These are phyloP conservation scores for Lepidium campestre DNA, from an alignment of 441 rosid genomes.

Conservation along the genomic window DNA sequence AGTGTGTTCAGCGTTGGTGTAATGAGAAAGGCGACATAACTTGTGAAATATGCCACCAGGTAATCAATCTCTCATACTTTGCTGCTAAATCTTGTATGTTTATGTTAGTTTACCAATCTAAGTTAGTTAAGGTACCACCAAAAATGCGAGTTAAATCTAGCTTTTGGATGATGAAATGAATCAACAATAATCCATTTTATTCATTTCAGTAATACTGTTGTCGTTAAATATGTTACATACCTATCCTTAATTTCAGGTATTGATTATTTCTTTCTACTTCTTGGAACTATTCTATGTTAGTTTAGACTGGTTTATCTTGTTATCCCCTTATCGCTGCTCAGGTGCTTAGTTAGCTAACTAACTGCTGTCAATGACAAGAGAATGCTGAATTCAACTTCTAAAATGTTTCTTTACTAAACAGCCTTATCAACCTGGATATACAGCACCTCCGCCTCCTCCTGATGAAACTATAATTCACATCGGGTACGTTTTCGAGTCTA, in stretches of 20 bases:
- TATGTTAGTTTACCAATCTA: not conserved
- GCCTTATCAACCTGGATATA: slow-evolving; percentile 68
- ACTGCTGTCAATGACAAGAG: not conserved
- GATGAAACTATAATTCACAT: slow-evolving; percentile 54
- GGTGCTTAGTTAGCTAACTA: not conserved
- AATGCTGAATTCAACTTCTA: not conserved
- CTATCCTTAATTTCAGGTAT: not conserved
- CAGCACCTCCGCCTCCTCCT: slow-evolving; percentile 54
- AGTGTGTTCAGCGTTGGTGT: slow-evolving; percentile 96
- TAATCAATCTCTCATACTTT: slow-evolving; percentile 16
- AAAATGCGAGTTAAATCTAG: not conserved
- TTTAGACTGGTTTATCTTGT: not conserved
- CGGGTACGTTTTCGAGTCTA: slow-evolving; percentile 37
- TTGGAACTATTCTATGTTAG: not conserved
- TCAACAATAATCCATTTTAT: not conserved
- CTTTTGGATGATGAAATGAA: not conserved
- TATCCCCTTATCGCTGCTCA: slow-evolving; percentile 1
- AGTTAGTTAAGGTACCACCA: not conserved
- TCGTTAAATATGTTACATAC: not conserved
- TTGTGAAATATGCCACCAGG: slow-evolving; percentile 95
- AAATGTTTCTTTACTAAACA: slow-evolving; percentile 5
- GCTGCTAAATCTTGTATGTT: not conserved
- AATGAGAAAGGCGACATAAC: slow-evolving; percentile 84
- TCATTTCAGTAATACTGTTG: not conserved
- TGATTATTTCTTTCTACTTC: not conserved